These are phyloP conservation scores for Fusarium beomiforme DNA, from an alignment of 2,329 filamentous ascomycete genomes.

Conservation along the genomic window DNA sequence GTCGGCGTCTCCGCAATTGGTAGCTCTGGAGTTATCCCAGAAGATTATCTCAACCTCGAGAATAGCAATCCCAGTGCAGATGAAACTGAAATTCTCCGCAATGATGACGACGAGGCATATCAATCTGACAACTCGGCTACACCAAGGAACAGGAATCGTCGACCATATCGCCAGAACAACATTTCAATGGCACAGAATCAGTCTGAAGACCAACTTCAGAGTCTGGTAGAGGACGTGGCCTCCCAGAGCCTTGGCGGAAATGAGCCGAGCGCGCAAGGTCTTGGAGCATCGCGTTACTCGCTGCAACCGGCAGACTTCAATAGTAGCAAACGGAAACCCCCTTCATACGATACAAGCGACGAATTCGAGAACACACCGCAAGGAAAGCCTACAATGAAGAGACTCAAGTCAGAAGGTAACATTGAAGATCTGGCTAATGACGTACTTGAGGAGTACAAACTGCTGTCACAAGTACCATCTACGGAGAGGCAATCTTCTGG, in stretches of 20 bases:
- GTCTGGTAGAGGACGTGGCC: conserved; percentile 60
- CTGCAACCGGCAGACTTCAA: conserved; percentile 51
- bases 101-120: conserved; percentile 54
- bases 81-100: conserved; percentile 56
- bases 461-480: conserved; percentile 61
- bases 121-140: conserved; percentile 55
- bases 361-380: conserved; percentile 54
- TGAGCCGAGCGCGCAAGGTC: conserved; percentile 43
- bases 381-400: conserved; percentile 63
- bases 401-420: conserved; percentile 62
- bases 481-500: conserved; percentile 60
- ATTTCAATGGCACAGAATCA: conserved; percentile 55
- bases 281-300: conserved; percentile 36
- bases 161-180: conserved; percentile 36
- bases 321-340: conserved; percentile 66
- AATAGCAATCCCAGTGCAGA: conserved; percentile 52
- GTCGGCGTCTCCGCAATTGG: conserved; percentile 63
- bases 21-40: conserved; percentile 62
- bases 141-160: conserved; percentile 41
- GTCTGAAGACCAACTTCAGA: conserved; percentile 61
- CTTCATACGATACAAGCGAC: conserved; percentile 60
- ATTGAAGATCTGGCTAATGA: conserved; percentile 49
- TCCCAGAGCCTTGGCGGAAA: conserved; percentile 66
- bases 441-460: conserved; percentile 55
- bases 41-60: conserved; percentile 60